Percentiles rank a stretch among this genome's conserved stretches.
These are phyloP conservation scores for Mycena polygramma DNA, from an alignment of 768 basidiomycete genomes.

Conservation along the genomic window DNA sequence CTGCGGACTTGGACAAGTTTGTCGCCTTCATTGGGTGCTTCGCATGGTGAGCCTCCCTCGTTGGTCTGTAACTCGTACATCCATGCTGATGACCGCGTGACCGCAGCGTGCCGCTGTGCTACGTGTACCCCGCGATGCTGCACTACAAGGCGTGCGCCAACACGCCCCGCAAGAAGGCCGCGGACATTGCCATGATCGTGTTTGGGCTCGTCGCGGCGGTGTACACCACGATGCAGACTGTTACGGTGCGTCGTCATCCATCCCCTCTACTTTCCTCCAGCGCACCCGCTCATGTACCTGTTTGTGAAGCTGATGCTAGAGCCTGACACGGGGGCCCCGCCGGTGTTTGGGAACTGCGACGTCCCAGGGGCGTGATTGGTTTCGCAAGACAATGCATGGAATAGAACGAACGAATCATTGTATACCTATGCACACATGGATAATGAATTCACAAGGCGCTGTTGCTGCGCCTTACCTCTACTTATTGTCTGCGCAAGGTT, in stretches of 20 bases:
- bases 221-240: conserved; percentile 87
- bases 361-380: conserved; percentile 8
- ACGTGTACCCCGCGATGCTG: conserved; percentile 93
- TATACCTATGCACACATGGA: too few species aligned
- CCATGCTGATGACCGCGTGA: conserved; percentile 5
- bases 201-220: conserved; percentile 81
- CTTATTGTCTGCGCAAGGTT: too few species aligned
- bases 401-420: too few species aligned
- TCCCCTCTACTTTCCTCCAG: neutral
- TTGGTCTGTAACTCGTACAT: too few species aligned
- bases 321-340: conserved; percentile 57
- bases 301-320: conserved; percentile 69
- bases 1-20: conserved; percentile 94
- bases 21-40: conserved; percentile 94
- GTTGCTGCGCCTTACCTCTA: too few species aligned
- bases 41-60: conserved; percentile 77
- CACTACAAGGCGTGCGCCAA: conserved; percentile 90
- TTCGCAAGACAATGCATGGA: too few species aligned
- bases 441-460: too few species aligned
- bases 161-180: conserved; percentile 73
- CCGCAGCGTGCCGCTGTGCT: conserved; percentile 91
- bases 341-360: conserved; percentile 50
- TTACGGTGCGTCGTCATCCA: conserved; percentile 62
- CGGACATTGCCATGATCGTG: conserved; percentile 79
- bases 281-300: conserved; percentile 24